phyloP scores from a whole-genome alignment of 345 rosid genomes.

The Schrenkiella parvula region DNA sequence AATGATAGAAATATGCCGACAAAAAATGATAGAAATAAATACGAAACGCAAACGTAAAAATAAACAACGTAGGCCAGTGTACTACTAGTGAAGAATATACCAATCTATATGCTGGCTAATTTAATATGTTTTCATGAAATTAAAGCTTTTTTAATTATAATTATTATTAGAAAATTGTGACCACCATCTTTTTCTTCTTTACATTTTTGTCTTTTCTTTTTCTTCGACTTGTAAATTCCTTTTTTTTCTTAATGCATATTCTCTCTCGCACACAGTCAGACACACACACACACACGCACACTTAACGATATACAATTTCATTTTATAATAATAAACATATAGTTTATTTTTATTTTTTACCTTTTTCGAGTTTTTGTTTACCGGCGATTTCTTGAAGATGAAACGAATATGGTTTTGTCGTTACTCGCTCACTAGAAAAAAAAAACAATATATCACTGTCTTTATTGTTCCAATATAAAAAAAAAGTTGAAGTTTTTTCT shows the following conservation, averaged over 20 bases:
- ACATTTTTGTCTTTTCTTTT: constrained; percentile 34
- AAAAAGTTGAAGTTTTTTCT: not conserved
- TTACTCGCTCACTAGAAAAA: constrained; percentile 10
- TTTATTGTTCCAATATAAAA: constrained; percentile 15
- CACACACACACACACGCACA: constrained; percentile 1
- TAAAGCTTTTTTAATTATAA: not conserved
- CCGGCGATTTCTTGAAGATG: constrained; percentile 1
- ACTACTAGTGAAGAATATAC: constrained; percentile 20
- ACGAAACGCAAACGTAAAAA: not conserved
- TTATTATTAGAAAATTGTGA: too few relatives aligned
- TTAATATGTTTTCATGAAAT: not conserved
- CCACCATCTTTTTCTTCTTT: too few relatives aligned
- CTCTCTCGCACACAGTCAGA: constrained; percentile 9
- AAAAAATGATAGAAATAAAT: too few relatives aligned
- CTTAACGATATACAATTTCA: not conserved
- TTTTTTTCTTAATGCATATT: constrained; percentile 16
- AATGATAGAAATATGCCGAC: too few relatives aligned
- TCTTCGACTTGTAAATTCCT: constrained; percentile 15
- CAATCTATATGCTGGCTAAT: constrained; percentile 17
- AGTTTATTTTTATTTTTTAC: too few relatives aligned
- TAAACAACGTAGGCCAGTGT: not conserved
- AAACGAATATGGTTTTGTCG: constrained; percentile 27
- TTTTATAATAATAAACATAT: not conserved
- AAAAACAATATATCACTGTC: not conserved
- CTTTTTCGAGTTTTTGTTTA: constrained; percentile 25